These are phyloP conservation scores for Aspergillus saccharolyticus DNA, from an alignment of 495 filamentous ascomycete genomes.

Conservation along the genomic window DNA sequence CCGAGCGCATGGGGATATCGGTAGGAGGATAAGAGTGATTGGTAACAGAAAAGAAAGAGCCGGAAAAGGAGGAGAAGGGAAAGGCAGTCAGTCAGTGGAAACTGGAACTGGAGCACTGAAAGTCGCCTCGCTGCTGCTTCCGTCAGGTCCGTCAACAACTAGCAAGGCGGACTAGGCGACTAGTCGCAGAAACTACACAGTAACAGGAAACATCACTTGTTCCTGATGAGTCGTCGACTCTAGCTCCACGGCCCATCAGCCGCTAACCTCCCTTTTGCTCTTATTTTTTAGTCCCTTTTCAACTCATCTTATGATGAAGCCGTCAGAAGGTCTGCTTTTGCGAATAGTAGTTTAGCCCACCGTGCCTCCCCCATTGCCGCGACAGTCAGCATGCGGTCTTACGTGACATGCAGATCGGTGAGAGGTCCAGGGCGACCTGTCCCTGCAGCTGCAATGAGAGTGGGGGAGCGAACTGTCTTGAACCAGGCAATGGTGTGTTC, in stretches of 20 bases:
- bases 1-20: too few relatives aligned
- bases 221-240: background rate
- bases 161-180: constrained; percentile 13
- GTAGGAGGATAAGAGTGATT: too few relatives aligned
- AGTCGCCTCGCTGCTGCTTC: constrained; percentile 8
- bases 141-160: constrained; percentile 17
- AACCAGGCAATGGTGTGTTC: constrained; percentile 6
- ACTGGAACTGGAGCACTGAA: background rate
- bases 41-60: background rate
- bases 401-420: constrained; percentile 13
- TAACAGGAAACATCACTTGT: background rate
- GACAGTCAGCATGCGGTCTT: constrained; percentile 15
- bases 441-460: constrained; percentile 1
- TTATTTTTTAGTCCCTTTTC: too few relatives aligned
- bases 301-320: too few relatives aligned
- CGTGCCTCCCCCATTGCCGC: background rate
- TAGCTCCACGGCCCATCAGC: constrained; percentile 8
- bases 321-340: background rate
- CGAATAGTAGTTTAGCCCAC: constrained; percentile 1
- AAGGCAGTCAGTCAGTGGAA: background rate
- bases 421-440: background rate
- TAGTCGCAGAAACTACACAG: constrained; percentile 10
- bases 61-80: constrained; percentile 4
- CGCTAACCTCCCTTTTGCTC: too few relatives aligned
- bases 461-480: background rate